phyloP scores from a whole-genome alignment of 2,329 filamentous ascomycete species.

The Aspergillus japonicus region DNA sequence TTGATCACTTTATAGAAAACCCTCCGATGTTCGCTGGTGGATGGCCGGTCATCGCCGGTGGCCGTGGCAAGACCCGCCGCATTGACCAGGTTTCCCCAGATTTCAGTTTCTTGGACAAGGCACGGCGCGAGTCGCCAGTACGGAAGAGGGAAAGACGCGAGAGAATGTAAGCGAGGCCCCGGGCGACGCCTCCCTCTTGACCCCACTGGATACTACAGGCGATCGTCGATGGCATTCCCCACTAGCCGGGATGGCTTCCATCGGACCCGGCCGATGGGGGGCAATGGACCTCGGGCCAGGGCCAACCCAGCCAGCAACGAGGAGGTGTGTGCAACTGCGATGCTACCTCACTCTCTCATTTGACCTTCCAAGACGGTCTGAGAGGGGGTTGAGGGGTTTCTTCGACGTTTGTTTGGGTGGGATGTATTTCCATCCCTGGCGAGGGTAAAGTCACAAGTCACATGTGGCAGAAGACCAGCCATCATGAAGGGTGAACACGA shows the following conservation, averaged over 20 bases:
- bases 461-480: background rate
- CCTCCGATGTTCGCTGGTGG: background rate
- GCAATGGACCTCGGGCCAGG: constrained; percentile 4
- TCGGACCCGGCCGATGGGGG: constrained; percentile 6
- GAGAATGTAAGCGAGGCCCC: background rate
- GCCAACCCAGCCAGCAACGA: background rate
- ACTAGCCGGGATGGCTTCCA: constrained; percentile 1
- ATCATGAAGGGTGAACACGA: background rate
- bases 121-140: background rate
- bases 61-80: constrained; percentile 7
- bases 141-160: background rate
- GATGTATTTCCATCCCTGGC: background rate
- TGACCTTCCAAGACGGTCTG: background rate
- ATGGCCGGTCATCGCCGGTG: constrained; percentile 13
- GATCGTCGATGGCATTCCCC: constrained; percentile 3
- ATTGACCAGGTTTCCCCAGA: constrained; percentile 4
- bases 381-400: background rate
- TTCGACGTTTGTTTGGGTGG: background rate
- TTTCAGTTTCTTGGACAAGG: background rate
- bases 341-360: background rate
- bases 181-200: background rate
- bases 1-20: constrained; percentile 8
- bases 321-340: background rate
- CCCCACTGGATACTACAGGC: background rate
- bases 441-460: background rate